Percentiles rank a stretch among this genome's conserved stretches.
Conservation (phyloP, 2,329 filamentous ascomycete species). For the Penicillium corylophilum region DNA sequence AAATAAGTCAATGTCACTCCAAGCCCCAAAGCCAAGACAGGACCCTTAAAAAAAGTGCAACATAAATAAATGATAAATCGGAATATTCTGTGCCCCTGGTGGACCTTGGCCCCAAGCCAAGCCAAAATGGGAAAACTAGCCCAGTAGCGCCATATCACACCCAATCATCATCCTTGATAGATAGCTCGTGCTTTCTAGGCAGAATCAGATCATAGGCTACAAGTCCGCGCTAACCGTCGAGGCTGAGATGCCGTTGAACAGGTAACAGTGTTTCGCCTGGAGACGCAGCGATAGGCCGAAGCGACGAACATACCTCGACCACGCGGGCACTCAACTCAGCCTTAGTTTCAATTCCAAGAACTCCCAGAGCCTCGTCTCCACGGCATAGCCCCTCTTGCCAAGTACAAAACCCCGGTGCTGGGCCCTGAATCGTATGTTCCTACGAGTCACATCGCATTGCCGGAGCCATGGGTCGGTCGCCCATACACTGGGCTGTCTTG, state of each 20-base stretch:
- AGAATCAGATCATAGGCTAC: not conserved
- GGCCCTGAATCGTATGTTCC: not conserved
- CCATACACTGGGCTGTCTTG: conserved; percentile 1
- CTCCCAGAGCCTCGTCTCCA: not conserved
- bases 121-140: not conserved
- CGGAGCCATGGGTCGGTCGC: conserved; percentile 1
- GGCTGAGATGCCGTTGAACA: not conserved
- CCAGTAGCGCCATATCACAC: not conserved
- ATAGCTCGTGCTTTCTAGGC: not conserved
- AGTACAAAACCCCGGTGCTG: not conserved
- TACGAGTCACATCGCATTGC: conserved; percentile 1
- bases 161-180: not conserved
- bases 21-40: not conserved
- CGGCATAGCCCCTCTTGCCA: not conserved
- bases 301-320: not conserved
- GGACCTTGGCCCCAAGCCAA: not conserved
- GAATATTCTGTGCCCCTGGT: not conserved
- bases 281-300: not conserved
- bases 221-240: not conserved
- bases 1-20: not conserved
- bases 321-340: not conserved
- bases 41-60: not conserved
- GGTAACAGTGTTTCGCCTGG: not conserved
- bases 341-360: not conserved
- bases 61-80: not conserved